phyloP scores from a whole-genome alignment of 805 yeast genomes.

The Maudiozyma turicensis region DNA sequence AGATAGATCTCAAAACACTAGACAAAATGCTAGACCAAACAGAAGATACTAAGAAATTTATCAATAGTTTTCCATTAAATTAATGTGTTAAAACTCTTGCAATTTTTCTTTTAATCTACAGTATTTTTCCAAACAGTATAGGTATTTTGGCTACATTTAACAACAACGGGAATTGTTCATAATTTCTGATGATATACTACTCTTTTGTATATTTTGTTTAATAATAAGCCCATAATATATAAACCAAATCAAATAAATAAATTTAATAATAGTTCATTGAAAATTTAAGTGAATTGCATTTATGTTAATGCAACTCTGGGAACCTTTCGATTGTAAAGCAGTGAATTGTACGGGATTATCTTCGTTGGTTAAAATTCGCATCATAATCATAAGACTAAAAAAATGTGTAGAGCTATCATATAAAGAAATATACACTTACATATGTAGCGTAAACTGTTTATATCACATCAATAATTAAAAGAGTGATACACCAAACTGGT shows the following conservation, averaged over 20 bases:
- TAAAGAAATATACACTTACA: too few species aligned
- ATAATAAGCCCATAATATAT: not conserved
- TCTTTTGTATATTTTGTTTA: slow-evolving; percentile 6
- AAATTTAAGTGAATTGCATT: not conserved
- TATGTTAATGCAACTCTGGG: too few species aligned
- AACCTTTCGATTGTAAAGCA: too few species aligned
- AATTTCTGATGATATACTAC: not conserved
- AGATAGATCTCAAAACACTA: slow-evolving; percentile 74
- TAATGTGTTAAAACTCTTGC: not conserved
- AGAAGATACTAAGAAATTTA: slow-evolving; percentile 32
- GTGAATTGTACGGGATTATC: too few species aligned
- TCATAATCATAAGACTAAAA: too few species aligned
- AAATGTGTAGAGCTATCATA: too few species aligned
- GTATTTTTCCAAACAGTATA: not conserved
- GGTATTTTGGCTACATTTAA: too few species aligned
- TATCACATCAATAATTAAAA: not conserved
- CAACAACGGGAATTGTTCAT: not conserved
- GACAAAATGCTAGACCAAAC: slow-evolving; percentile 61
- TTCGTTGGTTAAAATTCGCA: too few species aligned
- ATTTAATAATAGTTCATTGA: slow-evolving; percentile 1
- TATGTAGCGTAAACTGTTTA: too few species aligned
- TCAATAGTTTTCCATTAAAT: not conserved
- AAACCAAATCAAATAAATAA: slow-evolving; percentile 3
- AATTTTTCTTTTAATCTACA: not conserved
- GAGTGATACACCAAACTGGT: not conserved